These are phyloP conservation scores for Clarireedia monteithiana DNA, from an alignment of 2,329 filamentous ascomycete genomes.

Conservation along the genomic window DNA sequence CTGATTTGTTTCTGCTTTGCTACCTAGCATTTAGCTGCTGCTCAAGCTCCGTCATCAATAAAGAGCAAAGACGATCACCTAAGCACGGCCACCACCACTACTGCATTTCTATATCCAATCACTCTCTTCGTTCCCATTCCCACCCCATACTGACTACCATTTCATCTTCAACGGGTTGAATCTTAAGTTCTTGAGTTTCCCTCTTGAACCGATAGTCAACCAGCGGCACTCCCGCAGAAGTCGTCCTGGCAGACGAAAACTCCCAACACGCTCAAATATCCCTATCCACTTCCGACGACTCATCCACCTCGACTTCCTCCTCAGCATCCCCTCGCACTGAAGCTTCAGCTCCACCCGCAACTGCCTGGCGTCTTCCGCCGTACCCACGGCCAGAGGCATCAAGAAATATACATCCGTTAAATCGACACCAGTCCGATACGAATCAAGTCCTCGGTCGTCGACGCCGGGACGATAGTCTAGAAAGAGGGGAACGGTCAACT, in stretches of 20 bases:
- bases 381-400: background rate
- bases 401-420: background rate
- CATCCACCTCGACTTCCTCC: conserved; percentile 48
- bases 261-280: conserved; percentile 43
- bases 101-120: background rate
- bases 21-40: background rate
- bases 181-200: conserved; percentile 3
- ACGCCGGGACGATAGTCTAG: conserved; percentile 37
- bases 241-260: conserved; percentile 69
- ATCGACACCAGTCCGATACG: background rate
- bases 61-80: background rate
- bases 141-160: background rate
- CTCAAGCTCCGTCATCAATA: background rate
- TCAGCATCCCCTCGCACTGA: conserved; percentile 40
- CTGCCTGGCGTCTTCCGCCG: background rate
- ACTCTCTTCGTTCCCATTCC: background rate
- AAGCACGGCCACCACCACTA: background rate
- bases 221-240: conserved; percentile 42
- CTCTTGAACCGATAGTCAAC: conserved; percentile 10
- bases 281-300: conserved; percentile 61
- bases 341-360: conserved; percentile 34
- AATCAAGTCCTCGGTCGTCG: conserved; percentile 41
- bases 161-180: background rate
- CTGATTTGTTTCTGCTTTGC: background rate
- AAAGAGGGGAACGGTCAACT: conserved; percentile 33